Conservation (phyloP, 164 flowering plant species). For the Liquidambar formosana region DNA sequence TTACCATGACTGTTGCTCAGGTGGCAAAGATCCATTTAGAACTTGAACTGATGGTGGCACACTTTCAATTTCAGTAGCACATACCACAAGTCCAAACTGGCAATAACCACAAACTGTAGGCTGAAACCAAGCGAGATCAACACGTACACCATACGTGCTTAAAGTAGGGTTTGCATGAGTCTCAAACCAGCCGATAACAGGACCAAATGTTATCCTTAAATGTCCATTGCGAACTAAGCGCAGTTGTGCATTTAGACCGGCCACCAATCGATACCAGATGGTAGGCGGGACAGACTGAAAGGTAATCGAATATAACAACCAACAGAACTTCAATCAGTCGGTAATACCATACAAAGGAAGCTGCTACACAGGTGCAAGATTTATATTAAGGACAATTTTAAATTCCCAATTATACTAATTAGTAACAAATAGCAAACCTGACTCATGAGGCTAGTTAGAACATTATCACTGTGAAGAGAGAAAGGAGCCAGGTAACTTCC, state of each 20-base stretch:
- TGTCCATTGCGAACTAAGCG: constrained; percentile 81
- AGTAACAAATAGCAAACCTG: constrained; percentile 52
- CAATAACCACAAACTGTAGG: constrained; percentile 66
- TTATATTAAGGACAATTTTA: neutral
- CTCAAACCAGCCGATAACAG: constrained; percentile 77
- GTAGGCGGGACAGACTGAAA: constrained; percentile 83
- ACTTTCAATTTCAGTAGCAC: constrained; percentile 46
- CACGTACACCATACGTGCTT: constrained; percentile 54
- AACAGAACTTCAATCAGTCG: neutral
- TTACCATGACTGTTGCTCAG: constrained; percentile 53
- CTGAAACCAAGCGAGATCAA: constrained; percentile 82
- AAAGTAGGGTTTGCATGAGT: constrained; percentile 82
- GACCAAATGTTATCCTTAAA: constrained; percentile 51
- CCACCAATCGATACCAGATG: constrained; percentile 86
- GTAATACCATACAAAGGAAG: neutral
- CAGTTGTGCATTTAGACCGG: constrained; percentile 91
- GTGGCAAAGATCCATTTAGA: constrained; percentile 26
- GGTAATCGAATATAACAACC: neutral
- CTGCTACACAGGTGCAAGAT: neutral
- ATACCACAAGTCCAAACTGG: constrained; percentile 78
- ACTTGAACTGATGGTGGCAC: constrained; percentile 19
- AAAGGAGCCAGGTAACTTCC: constrained; percentile 97
- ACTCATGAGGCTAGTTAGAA: constrained; percentile 84
- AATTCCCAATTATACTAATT: neutral
- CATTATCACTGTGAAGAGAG: constrained; percentile 81